Evolutionary conservation across 179 eudicot species (phyloP), one percentile per base, ranked within the genome.

Genomic region (Corrigiola litoralis): DNA sequence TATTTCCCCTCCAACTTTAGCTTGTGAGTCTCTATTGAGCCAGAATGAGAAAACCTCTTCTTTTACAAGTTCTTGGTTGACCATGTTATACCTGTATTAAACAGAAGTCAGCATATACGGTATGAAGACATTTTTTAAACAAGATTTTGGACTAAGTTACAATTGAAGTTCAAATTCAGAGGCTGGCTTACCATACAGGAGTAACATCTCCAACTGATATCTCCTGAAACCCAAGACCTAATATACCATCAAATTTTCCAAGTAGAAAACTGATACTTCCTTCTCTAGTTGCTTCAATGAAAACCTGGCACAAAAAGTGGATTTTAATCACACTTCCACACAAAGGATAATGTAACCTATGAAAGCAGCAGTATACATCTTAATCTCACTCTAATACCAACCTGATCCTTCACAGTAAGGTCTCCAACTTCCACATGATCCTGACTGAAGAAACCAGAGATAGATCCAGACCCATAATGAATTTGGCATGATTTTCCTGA

Each of bases 151-250:
- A 17, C 37, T 14, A 20, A 56, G 13, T 27, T 18, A 21, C 32
- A 59, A 47, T 28, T 9, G 9, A 28, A 21, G 5, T 38, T 48
- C 1, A 5, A 17, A 24, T 50, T 44, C 20, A 24, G 61, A 64
- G 46, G 41, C 38, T 12, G n/a, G 42, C 57, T 71, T 84, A 89
- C 96, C 96, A 89, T 54, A 83, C 79, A 76, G 96, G 94, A 58
- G 75, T 78, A 41, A 70, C 77, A 76, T 87, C 68, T 59, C 79
- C 85, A 20, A 85, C 90, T 44, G 96, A 81, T 68, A 81, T 87
- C 54, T 89, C 90, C 64, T 83, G 83, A 75, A 89, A 85, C 23
- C 96, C 94, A 60, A 89, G 96, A 27, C 96, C 96, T 61, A 89
- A 70, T 38, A 87, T 82, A 17, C 96, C 96, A 69, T 89, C 96